These are phyloP conservation scores for Cercospora nicotianae DNA, from an alignment of 2,329 filamentous ascomycete species.

Conservation along the genomic window DNA sequence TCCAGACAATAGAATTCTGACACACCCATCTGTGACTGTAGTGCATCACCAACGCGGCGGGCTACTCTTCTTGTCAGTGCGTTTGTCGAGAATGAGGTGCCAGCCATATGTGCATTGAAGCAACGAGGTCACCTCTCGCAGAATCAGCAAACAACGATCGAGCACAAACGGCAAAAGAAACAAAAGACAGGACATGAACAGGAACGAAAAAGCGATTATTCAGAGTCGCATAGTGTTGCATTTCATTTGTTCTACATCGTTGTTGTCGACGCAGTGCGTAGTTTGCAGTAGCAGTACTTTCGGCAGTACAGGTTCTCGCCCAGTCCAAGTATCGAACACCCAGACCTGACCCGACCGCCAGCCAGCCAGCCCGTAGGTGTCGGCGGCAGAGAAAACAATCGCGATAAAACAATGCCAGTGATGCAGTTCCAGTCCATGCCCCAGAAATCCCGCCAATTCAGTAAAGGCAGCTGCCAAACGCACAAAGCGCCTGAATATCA, in stretches of 20 bases:
- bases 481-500: conserved; percentile 5
- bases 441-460: background rate
- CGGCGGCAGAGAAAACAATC: background rate
- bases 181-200: background rate
- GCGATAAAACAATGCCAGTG: background rate
- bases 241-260: background rate
- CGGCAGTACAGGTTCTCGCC: conserved; percentile 9
- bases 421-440: background rate
- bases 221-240: background rate
- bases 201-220: background rate
- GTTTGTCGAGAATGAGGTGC: background rate
- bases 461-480: conserved; percentile 13
- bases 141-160: background rate
- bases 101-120: background rate
- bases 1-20: background rate
- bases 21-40: background rate
- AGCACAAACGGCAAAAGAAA: background rate
- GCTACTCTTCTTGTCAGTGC: conserved; percentile 9
- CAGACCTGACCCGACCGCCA: conserved; percentile 9
- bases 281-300: background rate
- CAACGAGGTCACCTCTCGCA: background rate
- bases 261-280: background rate
- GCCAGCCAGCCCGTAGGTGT: conserved; percentile 3
- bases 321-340: conserved; percentile 3
- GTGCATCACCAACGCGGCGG: conserved; percentile 12